A percentile compares a stretch with the other conserved stretches of the same genome.
Evolutionary conservation across 108 stramenopile species (phyloP).

Genomic region (Nitzschia sp.): DNA sequence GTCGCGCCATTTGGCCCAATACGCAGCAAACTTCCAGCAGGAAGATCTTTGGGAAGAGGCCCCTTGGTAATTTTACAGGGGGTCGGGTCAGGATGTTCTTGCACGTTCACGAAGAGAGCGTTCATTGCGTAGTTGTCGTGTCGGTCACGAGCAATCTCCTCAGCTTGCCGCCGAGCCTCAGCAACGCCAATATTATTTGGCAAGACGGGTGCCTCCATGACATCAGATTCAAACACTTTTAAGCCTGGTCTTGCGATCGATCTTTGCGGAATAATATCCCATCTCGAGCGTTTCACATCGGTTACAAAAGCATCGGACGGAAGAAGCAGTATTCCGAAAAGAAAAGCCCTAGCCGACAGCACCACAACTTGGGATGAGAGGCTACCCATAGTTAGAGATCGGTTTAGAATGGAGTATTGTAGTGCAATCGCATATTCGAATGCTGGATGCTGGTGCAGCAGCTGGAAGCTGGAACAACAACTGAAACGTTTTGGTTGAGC

Average conservation of each 20-base stretch:
- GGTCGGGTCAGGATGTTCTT: slow-evolving; percentile 14
- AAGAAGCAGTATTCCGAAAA: too few relatives aligned
- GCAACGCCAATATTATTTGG: background rate
- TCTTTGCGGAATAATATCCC: too few relatives aligned
- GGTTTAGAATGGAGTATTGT: too few relatives aligned
- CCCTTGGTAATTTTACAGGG: background rate
- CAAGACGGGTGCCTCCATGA: background rate
- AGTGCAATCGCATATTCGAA: too few relatives aligned
- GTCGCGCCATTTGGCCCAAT: slow-evolving; percentile 43
- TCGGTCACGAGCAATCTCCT: slow-evolving; percentile 8
- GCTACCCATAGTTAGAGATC: too few relatives aligned
- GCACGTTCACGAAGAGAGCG: slow-evolving; percentile 24
- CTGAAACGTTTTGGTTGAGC: too few relatives aligned
- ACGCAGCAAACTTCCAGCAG: slow-evolving; percentile 28
- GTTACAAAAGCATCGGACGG: background rate
- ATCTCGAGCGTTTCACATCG: background rate
- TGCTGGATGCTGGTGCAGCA: too few relatives aligned
- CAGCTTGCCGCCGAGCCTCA: slow-evolving; percentile 4
- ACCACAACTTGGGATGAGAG: too few relatives aligned
- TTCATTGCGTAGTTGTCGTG: slow-evolving; percentile 23
- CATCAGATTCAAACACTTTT: background rate
- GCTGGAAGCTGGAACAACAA: background rate
- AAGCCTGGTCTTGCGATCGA: background rate
- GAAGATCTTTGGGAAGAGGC: slow-evolving; percentile 25
- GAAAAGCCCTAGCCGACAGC: too few relatives aligned